Base-by-base conservation (phyloP, 495 filamentous ascomycete genomes). In the Polyplosphaeria fusca region DNA sequence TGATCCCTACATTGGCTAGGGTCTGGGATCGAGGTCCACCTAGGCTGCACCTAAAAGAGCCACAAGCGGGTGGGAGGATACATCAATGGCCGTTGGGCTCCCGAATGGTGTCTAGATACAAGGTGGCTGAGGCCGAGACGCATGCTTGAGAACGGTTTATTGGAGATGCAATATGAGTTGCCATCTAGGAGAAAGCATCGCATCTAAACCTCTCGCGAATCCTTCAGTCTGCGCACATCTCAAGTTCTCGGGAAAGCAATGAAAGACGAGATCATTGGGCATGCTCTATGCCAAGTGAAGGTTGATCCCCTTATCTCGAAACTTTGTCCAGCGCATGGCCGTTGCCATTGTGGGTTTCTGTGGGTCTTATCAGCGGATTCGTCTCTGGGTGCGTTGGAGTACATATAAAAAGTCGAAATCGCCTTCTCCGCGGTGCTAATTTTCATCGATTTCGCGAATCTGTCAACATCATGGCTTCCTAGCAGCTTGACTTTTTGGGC, bases 351-450 rank as follows among this genome's bases (percentile, higher is more conserved):
- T n/a, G 45, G 2, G 24, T 38, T 50, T 50, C 23, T 55, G 13
- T 46, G 25, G 45, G 38, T 46, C 45, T 61, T 61, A 55, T 50
- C 58, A 61, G 51, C 37, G 41, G 20, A 28, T 20, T 18, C 2
- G 39, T 41, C 42, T 32, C 32, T 47, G 20, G n/a, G 16, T 35
- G 7, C n/a, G 13, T 44, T 16, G 30, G 55, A 45, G 12, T 7
- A 20, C 46, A 35, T 46, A 49, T 50, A 35, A 41, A 42, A 19
- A 47, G 28, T 12, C 20, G 5, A 11, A 20, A 40, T 32, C 23
- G 28, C 20, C 44, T 61, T 55, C 44, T 61, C 51, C 52, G 51
- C 52, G 58, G 58, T 42, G 11, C 9, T 35, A 7, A 9, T 35
- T 35, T n/a, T n/a, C 30, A 35, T 35, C n/a, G 30, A 35, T 7